Conservation (phyloP, 1,139 yeast genomes). For the Yamadazyma blattariae region DNA sequence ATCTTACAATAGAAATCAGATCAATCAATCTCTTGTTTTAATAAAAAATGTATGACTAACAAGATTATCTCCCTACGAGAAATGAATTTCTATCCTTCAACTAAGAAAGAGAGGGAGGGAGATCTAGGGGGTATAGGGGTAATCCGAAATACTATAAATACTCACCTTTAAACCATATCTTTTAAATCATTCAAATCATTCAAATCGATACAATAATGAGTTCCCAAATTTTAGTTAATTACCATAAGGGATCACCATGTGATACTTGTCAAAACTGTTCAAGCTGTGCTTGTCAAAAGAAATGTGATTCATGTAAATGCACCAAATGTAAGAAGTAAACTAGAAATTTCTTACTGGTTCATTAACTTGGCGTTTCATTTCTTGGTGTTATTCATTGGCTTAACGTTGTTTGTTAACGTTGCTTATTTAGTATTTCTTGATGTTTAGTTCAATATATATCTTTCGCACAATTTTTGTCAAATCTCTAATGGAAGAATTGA, state of each 20-base stretch:
- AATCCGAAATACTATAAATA: too few species aligned
- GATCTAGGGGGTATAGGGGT: too few species aligned
- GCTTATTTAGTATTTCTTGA: not conserved
- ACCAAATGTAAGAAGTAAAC: conserved; percentile 9
- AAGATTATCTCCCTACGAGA: too few species aligned
- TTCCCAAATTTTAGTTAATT: conserved; percentile 12
- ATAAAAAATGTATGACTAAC: too few species aligned
- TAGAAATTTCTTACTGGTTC: not conserved
- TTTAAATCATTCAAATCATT: not conserved
- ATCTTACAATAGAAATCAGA: too few species aligned
- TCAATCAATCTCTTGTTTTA: too few species aligned
- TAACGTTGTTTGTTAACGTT: not conserved
- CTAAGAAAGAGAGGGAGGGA: too few species aligned
- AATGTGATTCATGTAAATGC: conserved; percentile 10
- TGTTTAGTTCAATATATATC: conserved; percentile 1
- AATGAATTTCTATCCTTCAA: too few species aligned
- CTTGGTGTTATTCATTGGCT: too few species aligned
- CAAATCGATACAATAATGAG: conserved; percentile 1
- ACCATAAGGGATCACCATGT: conserved; percentile 10
- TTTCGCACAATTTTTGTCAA: not conserved
- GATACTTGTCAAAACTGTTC: conserved; percentile 11
- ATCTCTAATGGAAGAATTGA: conserved; percentile 9
- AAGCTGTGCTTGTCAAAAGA: conserved; percentile 12
- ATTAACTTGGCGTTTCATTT: too few species aligned
- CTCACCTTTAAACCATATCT: not conserved